These are phyloP conservation scores for Cerioporus squamosus DNA, from an alignment of 1,284 basidiomycete species.

Conservation along the genomic window DNA sequence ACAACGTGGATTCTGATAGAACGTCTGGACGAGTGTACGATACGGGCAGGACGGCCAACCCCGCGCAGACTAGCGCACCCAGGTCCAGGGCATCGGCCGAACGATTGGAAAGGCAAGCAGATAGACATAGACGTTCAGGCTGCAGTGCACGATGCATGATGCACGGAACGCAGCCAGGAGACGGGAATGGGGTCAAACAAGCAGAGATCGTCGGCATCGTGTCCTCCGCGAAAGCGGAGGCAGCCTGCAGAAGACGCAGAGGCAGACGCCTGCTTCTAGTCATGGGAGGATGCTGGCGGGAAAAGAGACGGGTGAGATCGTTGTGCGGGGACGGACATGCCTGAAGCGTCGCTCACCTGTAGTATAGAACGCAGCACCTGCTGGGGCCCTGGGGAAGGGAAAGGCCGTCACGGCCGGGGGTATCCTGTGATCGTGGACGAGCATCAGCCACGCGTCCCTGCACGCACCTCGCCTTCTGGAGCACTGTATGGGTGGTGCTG, in stretches of 20 bases:
- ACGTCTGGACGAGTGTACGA: slow-evolving; percentile 8
- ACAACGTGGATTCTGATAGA: slow-evolving; percentile 24
- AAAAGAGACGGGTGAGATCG: not conserved
- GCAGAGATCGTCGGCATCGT: not conserved
- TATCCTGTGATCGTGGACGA: not conserved
- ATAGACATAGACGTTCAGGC: not conserved
- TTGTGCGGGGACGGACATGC: not conserved
- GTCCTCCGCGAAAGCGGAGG: not conserved
- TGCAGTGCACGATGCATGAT: not conserved
- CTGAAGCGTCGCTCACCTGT: not conserved
- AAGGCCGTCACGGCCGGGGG: not conserved
- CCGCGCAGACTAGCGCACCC: not conserved
- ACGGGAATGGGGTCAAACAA: not conserved
- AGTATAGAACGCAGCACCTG: not conserved
- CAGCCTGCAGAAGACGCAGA: not conserved
- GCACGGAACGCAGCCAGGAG: not conserved
- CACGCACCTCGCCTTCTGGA: not conserved
- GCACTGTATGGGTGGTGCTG: not conserved
- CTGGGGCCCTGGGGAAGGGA: not conserved
- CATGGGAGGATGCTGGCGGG: too few relatives aligned
- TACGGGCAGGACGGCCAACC: slow-evolving; percentile 4
- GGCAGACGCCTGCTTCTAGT: not conserved
- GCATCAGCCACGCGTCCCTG: not conserved
- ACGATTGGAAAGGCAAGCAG: not conserved
- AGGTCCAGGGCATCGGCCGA: not conserved